Evolutionary conservation across 148 eudicot genomes (phyloP).

Genomic region (Nepenthes gracilis): DNA sequence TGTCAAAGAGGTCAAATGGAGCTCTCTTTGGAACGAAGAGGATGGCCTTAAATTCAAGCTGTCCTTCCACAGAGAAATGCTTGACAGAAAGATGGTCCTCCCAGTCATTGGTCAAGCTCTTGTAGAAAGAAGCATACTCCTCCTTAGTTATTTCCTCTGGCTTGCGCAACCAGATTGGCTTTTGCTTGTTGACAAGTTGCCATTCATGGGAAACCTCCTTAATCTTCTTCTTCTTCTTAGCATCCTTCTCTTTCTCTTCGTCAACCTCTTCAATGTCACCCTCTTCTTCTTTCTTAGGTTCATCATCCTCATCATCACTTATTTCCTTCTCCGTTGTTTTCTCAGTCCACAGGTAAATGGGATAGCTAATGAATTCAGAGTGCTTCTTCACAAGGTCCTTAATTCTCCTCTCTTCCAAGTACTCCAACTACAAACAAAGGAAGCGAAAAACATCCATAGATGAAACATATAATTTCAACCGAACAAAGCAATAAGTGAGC

Average conservation of each 20-base stretch:
- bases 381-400: conserved; percentile 95
- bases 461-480: too few species aligned
- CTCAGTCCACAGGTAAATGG: conserved; percentile 90
- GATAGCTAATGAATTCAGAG: conserved; percentile 90
- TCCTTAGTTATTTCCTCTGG: conserved; percentile 91
- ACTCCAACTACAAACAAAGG: conserved; percentile 43
- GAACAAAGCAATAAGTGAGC: too few species aligned
- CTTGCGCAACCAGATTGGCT: conserved; percentile 85
- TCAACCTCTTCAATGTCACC: conserved; percentile 72
- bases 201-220: conserved; percentile 85
- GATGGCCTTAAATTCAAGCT: conserved; percentile 79
- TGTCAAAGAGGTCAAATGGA: conserved; percentile 81
- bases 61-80: conserved; percentile 89
- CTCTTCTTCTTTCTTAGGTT: conserved; percentile 65
- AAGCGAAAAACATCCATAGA: not conserved
- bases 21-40: conserved; percentile 81
- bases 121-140: conserved; percentile 86
- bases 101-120: conserved; percentile 90
- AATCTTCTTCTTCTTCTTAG: conserved; percentile 67
- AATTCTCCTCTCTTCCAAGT: conserved; percentile 80
- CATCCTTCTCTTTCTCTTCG: conserved; percentile 67
- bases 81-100: conserved; percentile 89
- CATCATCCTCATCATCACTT: conserved; percentile 84
- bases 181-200: conserved; percentile 84
- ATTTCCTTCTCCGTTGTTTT: conserved; percentile 83